These are phyloP conservation scores for Pseudogymnoascus sp. DNA, from an alignment of 2,329 filamentous ascomycete species.

Conservation along the genomic window DNA sequence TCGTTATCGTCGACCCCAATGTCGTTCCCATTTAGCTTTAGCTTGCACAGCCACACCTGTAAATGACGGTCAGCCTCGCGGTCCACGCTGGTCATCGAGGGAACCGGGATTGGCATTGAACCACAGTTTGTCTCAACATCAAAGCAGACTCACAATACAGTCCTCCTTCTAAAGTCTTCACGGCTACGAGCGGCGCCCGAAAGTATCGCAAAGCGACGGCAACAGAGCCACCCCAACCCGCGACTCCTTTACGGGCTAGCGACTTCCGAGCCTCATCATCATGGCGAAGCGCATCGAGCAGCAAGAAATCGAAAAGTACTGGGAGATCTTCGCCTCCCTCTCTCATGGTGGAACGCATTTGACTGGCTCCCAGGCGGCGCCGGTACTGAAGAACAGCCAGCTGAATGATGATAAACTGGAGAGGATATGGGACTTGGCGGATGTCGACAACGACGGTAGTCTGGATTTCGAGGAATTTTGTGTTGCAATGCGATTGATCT, in stretches of 20 bases:
- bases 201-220: background rate
- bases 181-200: background rate
- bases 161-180: background rate
- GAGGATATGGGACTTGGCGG: conserved; percentile 91
- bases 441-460: conserved; percentile 95
- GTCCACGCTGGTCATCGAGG: background rate
- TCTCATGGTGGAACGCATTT: conserved; percentile 56
- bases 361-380: conserved; percentile 60
- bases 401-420: conserved; percentile 80
- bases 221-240: background rate
- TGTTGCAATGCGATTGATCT: conserved; percentile 96
- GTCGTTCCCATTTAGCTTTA: background rate
- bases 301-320: conserved; percentile 69
- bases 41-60: conserved; percentile 4
- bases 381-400: conserved; percentile 65
- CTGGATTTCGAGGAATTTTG: conserved; percentile 99
- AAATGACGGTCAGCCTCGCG: conserved; percentile 7
- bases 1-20: background rate
- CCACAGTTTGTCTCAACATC: background rate
- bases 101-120: background rate
- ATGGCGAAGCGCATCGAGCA: conserved; percentile 53
- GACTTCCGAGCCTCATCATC: conserved; percentile 21
- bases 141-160: background rate
- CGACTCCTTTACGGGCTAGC: background rate
- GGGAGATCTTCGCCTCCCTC: conserved; percentile 69